A percentile compares a stretch with the other conserved stretches of the same genome.
These are phyloP conservation scores for Macrophomina pseudophaseolina DNA, from an alignment of 2,329 filamentous ascomycete species.

Conservation along the genomic window DNA sequence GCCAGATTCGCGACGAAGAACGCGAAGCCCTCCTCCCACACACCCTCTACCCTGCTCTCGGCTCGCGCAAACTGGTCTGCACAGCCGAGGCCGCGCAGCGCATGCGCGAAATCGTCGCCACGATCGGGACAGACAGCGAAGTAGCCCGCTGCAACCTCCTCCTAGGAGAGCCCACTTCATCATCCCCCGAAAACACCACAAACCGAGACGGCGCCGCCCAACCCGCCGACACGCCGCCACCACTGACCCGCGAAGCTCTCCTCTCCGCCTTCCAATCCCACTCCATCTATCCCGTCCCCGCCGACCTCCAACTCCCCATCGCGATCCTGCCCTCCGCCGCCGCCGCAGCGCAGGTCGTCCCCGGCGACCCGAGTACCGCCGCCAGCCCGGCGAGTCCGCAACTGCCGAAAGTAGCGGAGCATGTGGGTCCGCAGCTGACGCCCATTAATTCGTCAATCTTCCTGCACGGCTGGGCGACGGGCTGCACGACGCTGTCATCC, in stretches of 20 bases:
- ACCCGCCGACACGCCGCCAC: neutral
- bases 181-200: no score
- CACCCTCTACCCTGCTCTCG: slow-evolving; percentile 67
- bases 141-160: slow-evolving; percentile 64
- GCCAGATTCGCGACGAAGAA: slow-evolving; percentile 69
- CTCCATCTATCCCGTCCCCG: slow-evolving; percentile 61
- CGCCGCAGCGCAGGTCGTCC: slow-evolving; percentile 36
- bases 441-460: slow-evolving; percentile 73
- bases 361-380: neutral
- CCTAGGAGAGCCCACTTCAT: slow-evolving; percentile 39
- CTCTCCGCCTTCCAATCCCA: slow-evolving; percentile 36
- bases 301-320: slow-evolving; percentile 66
- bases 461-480: slow-evolving; percentile 70
- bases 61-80: slow-evolving; percentile 63
- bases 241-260: neutral
- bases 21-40: slow-evolving; percentile 64
- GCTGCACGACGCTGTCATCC: slow-evolving; percentile 71
- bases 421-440: slow-evolving; percentile 57
- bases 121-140: slow-evolving; percentile 45
- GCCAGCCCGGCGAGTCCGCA: neutral
- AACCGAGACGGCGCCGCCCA: no score
- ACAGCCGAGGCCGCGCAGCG: slow-evolving; percentile 68
- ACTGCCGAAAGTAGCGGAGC: slow-evolving; percentile 44
- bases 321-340: slow-evolving; percentile 56
- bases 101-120: slow-evolving; percentile 56